Percentiles rank a stretch among this genome's conserved stretches.
Evolutionary conservation across 805 yeast genomes (phyloP).

Genomic region (Debaryomyces castellii): DNA sequence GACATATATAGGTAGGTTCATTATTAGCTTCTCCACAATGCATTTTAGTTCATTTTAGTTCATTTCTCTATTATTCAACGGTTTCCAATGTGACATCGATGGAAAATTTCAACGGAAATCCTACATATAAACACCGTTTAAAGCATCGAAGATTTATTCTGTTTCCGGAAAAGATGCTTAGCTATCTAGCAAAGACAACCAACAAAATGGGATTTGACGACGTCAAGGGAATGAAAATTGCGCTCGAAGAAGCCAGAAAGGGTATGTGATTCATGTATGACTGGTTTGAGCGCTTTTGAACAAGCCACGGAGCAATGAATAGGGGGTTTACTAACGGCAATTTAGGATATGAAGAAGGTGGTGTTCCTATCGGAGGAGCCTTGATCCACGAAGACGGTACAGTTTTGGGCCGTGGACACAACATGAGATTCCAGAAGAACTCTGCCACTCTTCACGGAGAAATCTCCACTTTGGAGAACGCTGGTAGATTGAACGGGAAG

Average conservation of each 20-base stretch:
- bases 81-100: not conserved
- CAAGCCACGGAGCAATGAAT: too few species aligned
- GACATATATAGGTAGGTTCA: constrained; percentile 43
- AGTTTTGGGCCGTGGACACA: constrained; percentile 86
- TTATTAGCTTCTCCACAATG: not conserved
- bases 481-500: constrained; percentile 82
- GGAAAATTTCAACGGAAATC: not conserved
- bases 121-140: not conserved
- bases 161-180: not conserved
- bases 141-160: not conserved
- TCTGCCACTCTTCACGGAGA: constrained; percentile 92
- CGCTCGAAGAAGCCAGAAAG: constrained; percentile 67
- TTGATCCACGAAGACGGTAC: constrained; percentile 73
- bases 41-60: too few species aligned
- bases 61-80: not conserved
- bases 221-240: constrained; percentile 61
- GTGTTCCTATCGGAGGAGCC: constrained; percentile 85
- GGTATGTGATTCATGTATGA: too few species aligned
- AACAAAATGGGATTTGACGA: constrained; percentile 58
- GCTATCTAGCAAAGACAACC: not conserved
- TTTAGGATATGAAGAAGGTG: constrained; percentile 75
- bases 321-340: constrained; percentile 9
- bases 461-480: constrained; percentile 82
- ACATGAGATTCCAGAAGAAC: constrained; percentile 80
- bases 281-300: too few species aligned